Conservation (phyloP, 2,329 filamentous ascomycete genomes). For the Chrysosphaeria jannelii region DNA sequence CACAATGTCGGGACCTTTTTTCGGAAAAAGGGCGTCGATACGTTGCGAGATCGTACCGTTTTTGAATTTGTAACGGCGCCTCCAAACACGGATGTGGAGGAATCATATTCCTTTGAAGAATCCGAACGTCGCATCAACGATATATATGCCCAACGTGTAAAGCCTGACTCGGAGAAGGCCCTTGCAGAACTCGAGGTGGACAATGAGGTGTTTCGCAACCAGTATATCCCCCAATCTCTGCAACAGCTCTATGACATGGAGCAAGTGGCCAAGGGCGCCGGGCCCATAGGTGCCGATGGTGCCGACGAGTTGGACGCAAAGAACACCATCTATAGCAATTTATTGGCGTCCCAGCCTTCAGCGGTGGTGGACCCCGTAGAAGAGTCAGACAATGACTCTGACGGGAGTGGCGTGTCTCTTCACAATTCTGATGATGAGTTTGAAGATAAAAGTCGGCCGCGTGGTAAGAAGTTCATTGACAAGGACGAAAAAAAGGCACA, state of each 20-base stretch:
- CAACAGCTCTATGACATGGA: conserved; percentile 94
- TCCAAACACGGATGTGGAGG: conserved; percentile 13
- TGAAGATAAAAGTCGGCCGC: conserved; percentile 14
- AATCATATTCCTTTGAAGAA: conserved; percentile 21
- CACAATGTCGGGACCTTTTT: conserved; percentile 94
- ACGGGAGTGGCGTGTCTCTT: conserved; percentile 4
- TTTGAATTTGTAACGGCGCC: conserved; percentile 49
- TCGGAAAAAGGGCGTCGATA: conserved; percentile 54
- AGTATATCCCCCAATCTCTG: conserved; percentile 87
- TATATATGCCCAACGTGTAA: conserved; percentile 30
- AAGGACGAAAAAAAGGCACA: conserved; percentile 73
- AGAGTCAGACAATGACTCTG: background rate
- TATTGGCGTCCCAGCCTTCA: conserved; percentile 38
- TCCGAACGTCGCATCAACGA: too few relatives aligned
- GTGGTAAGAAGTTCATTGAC: conserved; percentile 67
- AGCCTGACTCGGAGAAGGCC: conserved; percentile 12
- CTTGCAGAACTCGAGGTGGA: conserved; percentile 39
- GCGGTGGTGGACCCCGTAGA: conserved; percentile 6
- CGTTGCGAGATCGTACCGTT: conserved; percentile 44
- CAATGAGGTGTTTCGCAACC: conserved; percentile 76
- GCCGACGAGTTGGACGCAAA: conserved; percentile 30
- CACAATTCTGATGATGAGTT: conserved; percentile 11
- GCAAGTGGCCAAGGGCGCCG: conserved; percentile 22
- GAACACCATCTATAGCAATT: conserved; percentile 35
- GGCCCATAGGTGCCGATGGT: conserved; percentile 19